These are phyloP conservation scores for Diutina scorzettiae DNA, from an alignment of 1,139 yeast species.

Conservation along the genomic window DNA sequence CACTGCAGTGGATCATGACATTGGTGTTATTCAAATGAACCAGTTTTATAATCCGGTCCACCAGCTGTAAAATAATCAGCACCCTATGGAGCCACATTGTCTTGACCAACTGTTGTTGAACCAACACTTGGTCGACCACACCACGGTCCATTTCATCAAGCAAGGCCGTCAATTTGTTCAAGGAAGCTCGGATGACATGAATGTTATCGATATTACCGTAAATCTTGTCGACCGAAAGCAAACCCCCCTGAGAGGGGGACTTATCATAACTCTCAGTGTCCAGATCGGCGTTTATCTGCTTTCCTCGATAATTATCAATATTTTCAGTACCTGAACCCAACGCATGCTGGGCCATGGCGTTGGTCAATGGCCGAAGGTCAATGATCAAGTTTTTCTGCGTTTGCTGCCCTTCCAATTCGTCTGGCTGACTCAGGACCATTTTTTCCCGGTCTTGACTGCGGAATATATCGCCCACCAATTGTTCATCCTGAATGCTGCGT, in stretches of 20 bases:
- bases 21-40: constrained; percentile 75
- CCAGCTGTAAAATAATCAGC: constrained; percentile 57
- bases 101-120: constrained; percentile 40
- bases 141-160: constrained; percentile 58
- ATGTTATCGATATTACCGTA: constrained; percentile 90
- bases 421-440: constrained; percentile 9
- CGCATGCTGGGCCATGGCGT: constrained; percentile 95
- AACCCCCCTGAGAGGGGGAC: background rate
- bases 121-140: constrained; percentile 14
- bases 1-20: constrained; percentile 84
- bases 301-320: constrained; percentile 66
- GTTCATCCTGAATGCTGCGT: constrained; percentile 87
- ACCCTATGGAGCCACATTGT: constrained; percentile 77
- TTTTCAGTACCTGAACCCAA: constrained; percentile 94
- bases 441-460: constrained; percentile 29
- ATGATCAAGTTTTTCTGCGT: constrained; percentile 62
- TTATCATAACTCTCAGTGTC: constrained; percentile 7
- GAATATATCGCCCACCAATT: constrained; percentile 63
- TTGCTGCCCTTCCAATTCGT: constrained; percentile 20
- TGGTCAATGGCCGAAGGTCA: constrained; percentile 85
- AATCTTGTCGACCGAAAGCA: constrained; percentile 37
- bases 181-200: constrained; percentile 86
- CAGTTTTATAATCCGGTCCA: constrained; percentile 68
- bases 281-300: constrained; percentile 7
- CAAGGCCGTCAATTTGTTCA: constrained; percentile 49